Conservation (phyloP, 164 flowering plant species). For the Cinnamomum micranthum region DNA sequence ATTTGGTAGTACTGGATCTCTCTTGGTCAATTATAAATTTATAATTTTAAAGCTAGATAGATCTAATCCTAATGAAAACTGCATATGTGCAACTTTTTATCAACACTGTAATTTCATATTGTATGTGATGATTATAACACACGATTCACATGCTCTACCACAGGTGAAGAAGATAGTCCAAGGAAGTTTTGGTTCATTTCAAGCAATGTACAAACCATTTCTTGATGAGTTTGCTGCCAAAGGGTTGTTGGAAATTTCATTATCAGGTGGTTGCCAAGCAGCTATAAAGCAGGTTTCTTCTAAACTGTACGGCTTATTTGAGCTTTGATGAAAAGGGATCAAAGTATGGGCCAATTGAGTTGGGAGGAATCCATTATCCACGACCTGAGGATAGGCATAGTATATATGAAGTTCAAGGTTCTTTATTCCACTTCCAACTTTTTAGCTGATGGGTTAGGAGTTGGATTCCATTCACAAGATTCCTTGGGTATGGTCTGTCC, state of each 20-base stretch:
- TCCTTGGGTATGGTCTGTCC: not conserved
- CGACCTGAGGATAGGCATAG: not conserved
- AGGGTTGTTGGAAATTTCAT: conserved; percentile 40
- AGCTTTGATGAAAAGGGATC: not conserved
- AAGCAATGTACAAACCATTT: conserved; percentile 54
- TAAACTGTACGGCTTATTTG: not conserved
- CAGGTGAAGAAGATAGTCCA: conserved; percentile 72
- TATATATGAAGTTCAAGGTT: not conserved
- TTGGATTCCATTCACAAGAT: not conserved
- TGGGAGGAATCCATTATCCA: not conserved
- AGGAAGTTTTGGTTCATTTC: conserved; percentile 58
- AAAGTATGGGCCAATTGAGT: not conserved
- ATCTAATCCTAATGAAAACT: not conserved
- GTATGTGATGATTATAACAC: not conserved
- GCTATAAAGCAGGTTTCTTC: conserved; percentile 47
- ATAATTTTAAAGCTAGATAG: not conserved
- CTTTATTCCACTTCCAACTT: not conserved
- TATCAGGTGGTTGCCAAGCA: conserved; percentile 22
- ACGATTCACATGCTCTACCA: not conserved
- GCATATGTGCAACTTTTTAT: not conserved
- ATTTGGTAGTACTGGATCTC: not conserved
- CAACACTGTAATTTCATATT: not conserved
- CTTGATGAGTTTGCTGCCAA: conserved; percentile 50
- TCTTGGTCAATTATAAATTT: not conserved
- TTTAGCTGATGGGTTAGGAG: not conserved